phyloP scores from a whole-genome alignment of 768 basidiomycete genomes.

The Macrolepiota albuminosa region DNA sequence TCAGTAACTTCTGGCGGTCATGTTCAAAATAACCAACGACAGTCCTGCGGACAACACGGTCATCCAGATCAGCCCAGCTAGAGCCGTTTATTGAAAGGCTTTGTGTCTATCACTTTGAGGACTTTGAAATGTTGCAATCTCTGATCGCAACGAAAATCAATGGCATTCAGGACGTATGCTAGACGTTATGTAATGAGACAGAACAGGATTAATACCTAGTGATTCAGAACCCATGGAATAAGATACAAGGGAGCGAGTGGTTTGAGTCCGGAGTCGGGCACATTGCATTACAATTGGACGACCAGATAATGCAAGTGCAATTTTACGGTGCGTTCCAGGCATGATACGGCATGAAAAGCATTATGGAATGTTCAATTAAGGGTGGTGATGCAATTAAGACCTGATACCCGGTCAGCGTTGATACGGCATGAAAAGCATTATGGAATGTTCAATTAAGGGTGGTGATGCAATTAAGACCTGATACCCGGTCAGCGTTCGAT shows the following conservation, averaged over 20 bases:
- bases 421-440: neutral
- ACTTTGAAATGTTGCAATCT: neutral
- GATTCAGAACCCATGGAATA: neutral
- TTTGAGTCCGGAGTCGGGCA: neutral
- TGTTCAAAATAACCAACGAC: neutral
- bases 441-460: neutral
- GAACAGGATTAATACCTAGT: conserved; percentile 11
- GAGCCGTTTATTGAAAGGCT: neutral
- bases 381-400: conserved; percentile 49
- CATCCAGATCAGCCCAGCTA: neutral
- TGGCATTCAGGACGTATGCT: neutral
- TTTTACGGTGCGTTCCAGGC: neutral
- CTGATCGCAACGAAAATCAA: neutral
- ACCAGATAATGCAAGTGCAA: neutral
- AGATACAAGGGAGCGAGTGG: neutral
- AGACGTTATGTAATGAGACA: conserved; percentile 5
- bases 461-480: conserved; percentile 60
- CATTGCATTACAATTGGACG: neutral
- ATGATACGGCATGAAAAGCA: neutral
- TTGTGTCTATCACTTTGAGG: neutral
- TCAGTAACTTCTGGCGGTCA: neutral
- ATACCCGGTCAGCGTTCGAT: conserved; percentile 59
- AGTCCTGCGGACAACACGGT: neutral
- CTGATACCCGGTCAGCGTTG: conserved; percentile 67
- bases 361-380: neutral